Evolutionary conservation across 2,329 filamentous ascomycete species (phyloP), one percentile per base, ranked within the genome.

Genomic region (Gremmenia infestans): DNA sequence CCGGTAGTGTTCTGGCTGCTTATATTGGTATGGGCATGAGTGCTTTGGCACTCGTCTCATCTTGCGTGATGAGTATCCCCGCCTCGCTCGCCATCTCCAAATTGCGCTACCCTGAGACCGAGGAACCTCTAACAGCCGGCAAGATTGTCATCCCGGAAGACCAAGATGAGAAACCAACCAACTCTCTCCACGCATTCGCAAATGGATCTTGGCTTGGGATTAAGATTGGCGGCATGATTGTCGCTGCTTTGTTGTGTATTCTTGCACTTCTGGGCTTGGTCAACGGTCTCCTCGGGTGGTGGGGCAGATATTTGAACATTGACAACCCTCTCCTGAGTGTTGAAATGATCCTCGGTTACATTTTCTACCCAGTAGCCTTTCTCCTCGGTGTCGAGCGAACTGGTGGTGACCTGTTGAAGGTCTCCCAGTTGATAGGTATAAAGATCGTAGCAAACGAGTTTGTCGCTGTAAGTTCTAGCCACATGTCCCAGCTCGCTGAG

Each of bases 51-150:
- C 78, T 97, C 48, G 87, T 96, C 28, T 96, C 90, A 2, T 92
- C 89, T 7, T 96, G 91, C 70, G 91, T 96, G 71, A 97, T 97
- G 92, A 92, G 88, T 65, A 96, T 96, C 61, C 92, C 92, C 0
- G 91, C 91, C 1, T 95, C 91, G 3, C 80, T 97, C 14, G 91
- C 91, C 50, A 86, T 94, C 59, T 93, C 88, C 61, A 96, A 96
- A 76, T 80, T 96, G 66, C 87, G 92, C 55, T 96, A 88, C 71
- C 92, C 92, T 2, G 92, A 96, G 74, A 87, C 84, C 3, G 90
- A 96, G 71, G 88, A 93, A 72, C 89, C 90, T 0, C 77, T 96
- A 37, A 96, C 91, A 0, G 87, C 89, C 4, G 90, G 91, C 55
- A 83, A 85, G 17, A 87, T 94, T 32, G 84, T 93, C 43, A 82